Evolutionary conservation across 148 eudicot genomes (phyloP), one percentile per base, ranked within the genome.

Genomic region (Rhododendron ferrugineum): DNA sequence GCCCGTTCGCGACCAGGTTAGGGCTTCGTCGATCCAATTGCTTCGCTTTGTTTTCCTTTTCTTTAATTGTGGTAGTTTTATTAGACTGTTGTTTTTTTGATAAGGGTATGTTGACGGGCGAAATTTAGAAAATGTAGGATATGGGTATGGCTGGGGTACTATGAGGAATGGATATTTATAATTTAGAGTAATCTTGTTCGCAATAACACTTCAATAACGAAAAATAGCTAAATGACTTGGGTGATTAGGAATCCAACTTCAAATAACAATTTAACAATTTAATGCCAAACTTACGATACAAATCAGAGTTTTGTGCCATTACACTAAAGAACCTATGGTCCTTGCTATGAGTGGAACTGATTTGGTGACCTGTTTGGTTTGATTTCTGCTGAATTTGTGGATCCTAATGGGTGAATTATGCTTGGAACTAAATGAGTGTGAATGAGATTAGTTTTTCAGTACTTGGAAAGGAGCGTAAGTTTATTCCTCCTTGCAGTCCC

Each of bases 1-100:
- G 0, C 95, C 96, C 0, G 90, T 92, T 68, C 98, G 98, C 34
- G 92, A 96, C 87, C 98, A 96, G 98, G 98, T 96, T 0, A 74
- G 23, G 3, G 26, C 32, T 34, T 79, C 10, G 5, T 16, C 13
- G 16, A 2, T 50, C 37, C 13, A 11, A 60, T 58, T 40, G 20
- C 13, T 26, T 64, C 15, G 60, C 14, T 77, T 64, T 2, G n/a
- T 37, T 36, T 37, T 4, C 40, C 40, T 37, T 40, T 40, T 40
- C 40, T 40, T 44, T 46, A 46, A 46, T 9, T 49, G 15, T 13
- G 16, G 54, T 11, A 13, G 0, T 49, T 49, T 49, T 49, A 2
- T 46, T 8, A 1, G 11, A 46, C 2, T 9, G 49, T 46, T 46
- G 49, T 7, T 9, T 46, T 4, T 46, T 46, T 46, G 10, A 46